Base-by-base conservation (phyloP, 2,329 filamentous ascomycete species). In the Stagonosporopsis rhizophila region DNA sequence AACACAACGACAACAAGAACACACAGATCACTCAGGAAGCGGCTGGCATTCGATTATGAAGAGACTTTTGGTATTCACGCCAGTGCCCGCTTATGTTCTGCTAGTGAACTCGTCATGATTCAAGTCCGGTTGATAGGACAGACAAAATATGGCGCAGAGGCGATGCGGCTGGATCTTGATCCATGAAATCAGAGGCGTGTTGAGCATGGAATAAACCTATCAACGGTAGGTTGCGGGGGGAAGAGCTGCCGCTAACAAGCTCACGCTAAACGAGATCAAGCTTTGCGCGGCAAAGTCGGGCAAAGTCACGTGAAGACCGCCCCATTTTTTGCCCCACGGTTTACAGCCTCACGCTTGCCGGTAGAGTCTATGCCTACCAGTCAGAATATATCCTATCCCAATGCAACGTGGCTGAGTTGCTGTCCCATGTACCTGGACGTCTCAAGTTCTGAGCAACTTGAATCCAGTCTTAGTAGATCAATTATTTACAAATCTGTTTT, bases 21-120 rank as follows among this genome's bases (percentile, higher is more conserved):
- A 39, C 22, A 39, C 5, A 12, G 12, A 20, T n/a, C 20, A 25
- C 6, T 14, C 15, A 20, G 25, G 14, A 23, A 37, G 22, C 14
- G 45, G 35, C 28, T 12, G 14, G 9, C 11, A 17, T 38, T n/a
- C 7, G 17, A 22, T 20, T 20, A 44, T n/a, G 38, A 52, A 56
- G 53, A 56, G 17, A 56, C 47, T 56, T 56, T 48, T 51, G 41
- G 19, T 46, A 42, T 22, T n/a, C 45, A 30, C 47, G 47, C 53
- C 47, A 47, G 41, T 23, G 22, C 25, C 41, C 47, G 53, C 41
- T 51, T 47, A 44, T 30, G 7, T 42, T 47, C 53, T 52, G 47
- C 53, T 56, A 56, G 53, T 44, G 32, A 47, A 44, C 17, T 17
- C 23, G 30, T 39, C 42, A 44, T 39, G 44, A n/a, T 44, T 23